Evolutionary conservation across 2,329 filamentous ascomycete genomes (phyloP).

Genomic region (Ophiostoma sp.): DNA sequence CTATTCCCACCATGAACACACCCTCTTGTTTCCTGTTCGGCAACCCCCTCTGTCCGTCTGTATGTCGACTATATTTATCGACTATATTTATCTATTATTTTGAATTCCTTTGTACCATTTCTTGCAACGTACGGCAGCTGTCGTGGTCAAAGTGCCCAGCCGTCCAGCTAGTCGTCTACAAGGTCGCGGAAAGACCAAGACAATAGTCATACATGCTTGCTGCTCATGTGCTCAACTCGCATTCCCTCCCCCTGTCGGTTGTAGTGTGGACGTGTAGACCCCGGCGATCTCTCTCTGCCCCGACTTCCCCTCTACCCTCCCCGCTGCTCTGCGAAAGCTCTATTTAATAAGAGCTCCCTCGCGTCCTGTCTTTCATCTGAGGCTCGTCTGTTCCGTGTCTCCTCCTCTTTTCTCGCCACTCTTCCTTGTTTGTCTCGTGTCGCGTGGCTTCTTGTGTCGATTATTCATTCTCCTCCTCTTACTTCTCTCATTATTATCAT

Average conservation of each 20-base stretch:
- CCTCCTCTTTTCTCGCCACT: not conserved
- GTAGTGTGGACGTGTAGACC: not conserved
- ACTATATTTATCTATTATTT: too few species aligned
- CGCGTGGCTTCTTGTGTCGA: not conserved
- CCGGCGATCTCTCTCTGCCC: not conserved
- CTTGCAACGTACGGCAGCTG: too few species aligned
- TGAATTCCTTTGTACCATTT: too few species aligned
- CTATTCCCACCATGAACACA: too few species aligned
- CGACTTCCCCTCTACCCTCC: not conserved
- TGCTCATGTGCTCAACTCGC: not conserved
- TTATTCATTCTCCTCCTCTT: not conserved
- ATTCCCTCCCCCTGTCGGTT: too few species aligned
- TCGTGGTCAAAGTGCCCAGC: too few species aligned
- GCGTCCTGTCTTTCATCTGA: too few species aligned
- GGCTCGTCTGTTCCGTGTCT: too few species aligned
- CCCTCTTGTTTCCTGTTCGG: too few species aligned
- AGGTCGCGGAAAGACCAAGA: not conserved
- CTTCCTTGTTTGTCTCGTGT: not conserved
- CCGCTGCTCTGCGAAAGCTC: not conserved
- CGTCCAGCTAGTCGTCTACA: not conserved
- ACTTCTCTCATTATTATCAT: not conserved
- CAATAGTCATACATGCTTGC: not conserved
- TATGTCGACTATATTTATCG: too few species aligned
- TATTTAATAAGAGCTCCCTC: not conserved
- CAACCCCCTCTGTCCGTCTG: too few species aligned